These are phyloP conservation scores for Yarrowia sp. DNA, from an alignment of 805 yeast species.

Conservation along the genomic window DNA sequence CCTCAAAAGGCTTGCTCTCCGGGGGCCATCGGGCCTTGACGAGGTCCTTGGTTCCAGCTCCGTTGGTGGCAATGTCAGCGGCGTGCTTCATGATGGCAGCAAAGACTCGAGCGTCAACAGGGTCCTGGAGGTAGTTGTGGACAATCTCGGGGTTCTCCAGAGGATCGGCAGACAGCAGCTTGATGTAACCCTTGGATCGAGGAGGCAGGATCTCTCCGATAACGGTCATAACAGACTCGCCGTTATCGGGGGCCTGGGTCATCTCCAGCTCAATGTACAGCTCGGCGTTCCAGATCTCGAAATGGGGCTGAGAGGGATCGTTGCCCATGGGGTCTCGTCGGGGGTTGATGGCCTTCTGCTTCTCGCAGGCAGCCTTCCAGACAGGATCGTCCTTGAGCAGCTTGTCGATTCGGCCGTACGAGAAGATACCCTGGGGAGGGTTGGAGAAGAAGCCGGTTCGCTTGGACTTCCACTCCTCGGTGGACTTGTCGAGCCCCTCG, in stretches of 20 bases:
- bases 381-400: constrained; percentile 34
- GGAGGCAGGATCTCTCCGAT: constrained; percentile 38
- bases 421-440: constrained; percentile 27
- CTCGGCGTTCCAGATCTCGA: constrained; percentile 38
- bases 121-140: constrained; percentile 38
- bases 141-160: constrained; percentile 36
- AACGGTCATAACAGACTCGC: constrained; percentile 35
- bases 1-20: constrained; percentile 38
- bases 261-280: constrained; percentile 21
- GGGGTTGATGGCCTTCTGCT: constrained; percentile 36
- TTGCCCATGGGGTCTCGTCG: constrained; percentile 37
- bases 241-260: constrained; percentile 32
- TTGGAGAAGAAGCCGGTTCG: constrained; percentile 27
- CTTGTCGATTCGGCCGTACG: constrained; percentile 30
- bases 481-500: constrained; percentile 24
- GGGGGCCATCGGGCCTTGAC: constrained; percentile 39
- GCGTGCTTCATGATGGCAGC: constrained; percentile 39
- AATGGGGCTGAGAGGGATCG: constrained; percentile 37
- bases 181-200: constrained; percentile 36
- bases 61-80: constrained; percentile 37
- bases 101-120: constrained; percentile 39
- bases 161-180: constrained; percentile 35
- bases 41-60: constrained; percentile 39
- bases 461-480: constrained; percentile 27
- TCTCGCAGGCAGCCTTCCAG: constrained; percentile 27